phyloP scores from a whole-genome alignment of 495 filamentous ascomycete species.

The Aspergillus mulundensis region DNA sequence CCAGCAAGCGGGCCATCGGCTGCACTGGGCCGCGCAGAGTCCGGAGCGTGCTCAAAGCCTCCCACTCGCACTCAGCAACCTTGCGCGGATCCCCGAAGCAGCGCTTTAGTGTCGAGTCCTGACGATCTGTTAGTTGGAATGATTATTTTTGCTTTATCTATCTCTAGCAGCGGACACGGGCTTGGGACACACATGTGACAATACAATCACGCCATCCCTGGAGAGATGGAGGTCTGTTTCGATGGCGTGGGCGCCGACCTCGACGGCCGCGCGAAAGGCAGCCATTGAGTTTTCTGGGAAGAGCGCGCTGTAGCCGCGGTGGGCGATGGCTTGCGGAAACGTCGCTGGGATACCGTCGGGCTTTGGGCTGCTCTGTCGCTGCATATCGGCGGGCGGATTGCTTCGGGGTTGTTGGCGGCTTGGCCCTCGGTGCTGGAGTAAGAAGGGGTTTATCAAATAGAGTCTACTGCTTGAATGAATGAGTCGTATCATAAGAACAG shows the following conservation, averaged over 20 bases:
- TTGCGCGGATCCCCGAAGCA: slow-evolving; percentile 70
- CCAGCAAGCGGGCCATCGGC: slow-evolving; percentile 66
- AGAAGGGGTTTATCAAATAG: no score
- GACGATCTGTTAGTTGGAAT: neutral
- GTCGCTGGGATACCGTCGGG: no score
- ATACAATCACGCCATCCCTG: slow-evolving; percentile 76
- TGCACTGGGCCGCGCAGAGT: slow-evolving; percentile 65
- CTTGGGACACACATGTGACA: slow-evolving; percentile 75
- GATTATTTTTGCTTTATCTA: no score
- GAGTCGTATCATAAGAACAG: no score
- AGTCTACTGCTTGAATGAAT: no score
- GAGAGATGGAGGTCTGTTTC: slow-evolving; percentile 87
- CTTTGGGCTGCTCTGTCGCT: no score
- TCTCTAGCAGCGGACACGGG: no score
- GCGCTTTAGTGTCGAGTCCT: slow-evolving; percentile 73
- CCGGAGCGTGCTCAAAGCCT: slow-evolving; percentile 60
- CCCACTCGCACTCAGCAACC: slow-evolving; percentile 72
- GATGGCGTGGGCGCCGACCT: slow-evolving; percentile 71
- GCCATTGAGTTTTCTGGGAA: slow-evolving; percentile 84
- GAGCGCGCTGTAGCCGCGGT: slow-evolving; percentile 73
- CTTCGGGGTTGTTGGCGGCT: no score
- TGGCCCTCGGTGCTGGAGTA: no score
- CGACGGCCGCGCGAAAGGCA: slow-evolving; percentile 69
- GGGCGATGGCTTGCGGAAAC: slow-evolving; percentile 74
- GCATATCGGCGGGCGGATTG: no score